A percentile compares a stretch with the other conserved stretches of the same genome.
phyloP scores from a whole-genome alignment of 345 rosid species.

The Punica granatum region DNA sequence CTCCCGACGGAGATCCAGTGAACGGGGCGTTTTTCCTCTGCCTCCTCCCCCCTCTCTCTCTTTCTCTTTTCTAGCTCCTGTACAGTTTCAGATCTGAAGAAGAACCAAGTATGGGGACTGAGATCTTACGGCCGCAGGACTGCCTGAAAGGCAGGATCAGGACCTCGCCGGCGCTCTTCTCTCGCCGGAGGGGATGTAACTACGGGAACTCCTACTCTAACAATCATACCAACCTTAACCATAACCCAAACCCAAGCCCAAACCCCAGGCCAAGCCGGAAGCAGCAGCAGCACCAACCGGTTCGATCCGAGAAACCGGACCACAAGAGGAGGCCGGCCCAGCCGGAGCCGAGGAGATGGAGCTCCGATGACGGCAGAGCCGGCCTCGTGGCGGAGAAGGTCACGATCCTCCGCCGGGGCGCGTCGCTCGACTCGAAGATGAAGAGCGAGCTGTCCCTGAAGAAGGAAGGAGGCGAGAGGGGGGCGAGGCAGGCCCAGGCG shows the following conservation, averaged over 20 bases:
- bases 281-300: conserved; percentile 16
- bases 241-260: not conserved
- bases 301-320: conserved; percentile 17
- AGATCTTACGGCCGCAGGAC: conserved; percentile 68
- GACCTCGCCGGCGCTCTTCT: conserved; percentile 30
- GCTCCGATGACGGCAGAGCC: conserved; percentile 18
- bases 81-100: not conserved
- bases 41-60: too few species aligned
- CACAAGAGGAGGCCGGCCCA: conserved; percentile 12
- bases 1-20: too few species aligned
- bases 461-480: not conserved
- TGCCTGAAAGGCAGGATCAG: conserved; percentile 45
- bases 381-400: conserved; percentile 24
- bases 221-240: not conserved
- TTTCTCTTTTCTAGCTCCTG: too few species aligned
- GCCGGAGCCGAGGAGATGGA: conserved; percentile 26
- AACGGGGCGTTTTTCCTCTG: too few species aligned
- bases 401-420: conserved; percentile 36
- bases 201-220: conserved; percentile 9
- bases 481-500: conserved; percentile 12
- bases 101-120: conserved; percentile 74
- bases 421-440: conserved; percentile 34
- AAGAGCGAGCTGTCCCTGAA: conserved; percentile 6
- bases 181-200: conserved; percentile 39
- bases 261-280: conserved; percentile 28